Evolutionary conservation across 768 basidiomycete species (phyloP).

Genomic region (Omphalotus guepiniiformis): DNA sequence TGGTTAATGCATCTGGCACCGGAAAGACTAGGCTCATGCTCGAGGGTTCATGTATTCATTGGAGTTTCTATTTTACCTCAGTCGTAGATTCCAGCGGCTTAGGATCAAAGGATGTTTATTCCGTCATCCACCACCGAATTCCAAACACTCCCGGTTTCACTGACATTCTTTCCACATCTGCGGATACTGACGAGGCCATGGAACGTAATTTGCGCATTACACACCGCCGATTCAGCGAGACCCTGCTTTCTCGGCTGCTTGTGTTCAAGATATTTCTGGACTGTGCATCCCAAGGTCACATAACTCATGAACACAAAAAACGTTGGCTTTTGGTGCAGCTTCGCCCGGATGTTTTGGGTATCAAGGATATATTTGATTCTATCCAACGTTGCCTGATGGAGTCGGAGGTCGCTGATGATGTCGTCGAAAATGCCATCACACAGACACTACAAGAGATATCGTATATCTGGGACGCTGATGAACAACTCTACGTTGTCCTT

Average conservation of each 20-base stretch:
- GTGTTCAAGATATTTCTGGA: not conserved
- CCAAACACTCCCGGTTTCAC: not conserved
- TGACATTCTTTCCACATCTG: not conserved
- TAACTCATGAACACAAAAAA: not conserved
- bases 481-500: conserved; percentile 3
- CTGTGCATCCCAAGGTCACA: not conserved
- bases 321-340: conserved; percentile 5
- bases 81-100: not conserved
- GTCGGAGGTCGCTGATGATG: not conserved
- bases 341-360: not conserved
- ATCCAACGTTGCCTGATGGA: not conserved
- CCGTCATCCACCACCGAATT: not conserved
- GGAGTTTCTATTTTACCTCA: conserved; percentile 7
- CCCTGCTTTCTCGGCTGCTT: not conserved
- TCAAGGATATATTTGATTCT: not conserved
- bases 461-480: not conserved
- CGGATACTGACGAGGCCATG: not conserved
- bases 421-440: not conserved
- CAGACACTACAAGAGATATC: not conserved
- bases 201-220: not conserved
- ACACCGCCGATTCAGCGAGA: not conserved
- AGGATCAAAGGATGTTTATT: conserved; percentile 4
- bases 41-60: conserved; percentile 9
- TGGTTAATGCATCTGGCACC: conserved; percentile 11
- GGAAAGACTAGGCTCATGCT: conserved; percentile 9